Percentiles rank a stretch among this genome's conserved stretches.
phyloP scores from a whole-genome alignment of 2,329 filamentous ascomycete genomes.

The Fusarium napiforme region DNA sequence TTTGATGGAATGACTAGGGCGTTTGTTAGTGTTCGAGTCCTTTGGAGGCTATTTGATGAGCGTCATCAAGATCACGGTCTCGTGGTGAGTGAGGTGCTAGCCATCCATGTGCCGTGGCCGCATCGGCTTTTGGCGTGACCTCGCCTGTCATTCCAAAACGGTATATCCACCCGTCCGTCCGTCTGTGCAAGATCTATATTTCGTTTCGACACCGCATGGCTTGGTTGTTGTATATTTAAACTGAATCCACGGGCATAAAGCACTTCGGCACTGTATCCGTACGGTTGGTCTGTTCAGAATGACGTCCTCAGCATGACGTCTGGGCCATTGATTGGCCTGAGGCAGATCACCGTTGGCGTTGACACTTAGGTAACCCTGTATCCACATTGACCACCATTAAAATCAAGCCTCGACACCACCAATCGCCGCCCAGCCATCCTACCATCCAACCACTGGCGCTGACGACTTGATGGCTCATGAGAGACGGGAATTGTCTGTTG shows the following conservation, averaged over 20 bases:
- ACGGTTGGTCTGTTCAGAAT: conserved; percentile 27
- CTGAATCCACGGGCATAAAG: conserved; percentile 29
- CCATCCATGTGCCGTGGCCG: conserved; percentile 25
- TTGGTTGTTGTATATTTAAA: conserved; percentile 14
- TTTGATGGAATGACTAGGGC: conserved; percentile 7
- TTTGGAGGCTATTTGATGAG: conserved; percentile 19
- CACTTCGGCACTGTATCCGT: conserved; percentile 13
- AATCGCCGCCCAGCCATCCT: conserved; percentile 28
- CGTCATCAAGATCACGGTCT: conserved; percentile 16
- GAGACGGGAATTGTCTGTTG: conserved; percentile 20
- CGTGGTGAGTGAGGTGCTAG: conserved; percentile 9
- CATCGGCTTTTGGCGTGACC: conserved; percentile 28
- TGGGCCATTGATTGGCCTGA: conserved; percentile 28
- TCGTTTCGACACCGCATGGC: conserved; percentile 5
- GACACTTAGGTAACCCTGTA: conserved; percentile 40
- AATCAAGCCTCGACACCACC: conserved; percentile 39
- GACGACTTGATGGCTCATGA: conserved; percentile 24
- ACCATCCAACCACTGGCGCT: conserved; percentile 30
- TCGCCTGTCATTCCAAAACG: conserved; percentile 31
- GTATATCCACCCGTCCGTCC: conserved; percentile 15
- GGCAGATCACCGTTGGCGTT: conserved; percentile 36
- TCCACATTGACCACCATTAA: conserved; percentile 36
- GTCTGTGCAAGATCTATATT: conserved; percentile 17
- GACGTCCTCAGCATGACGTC: conserved; percentile 44
- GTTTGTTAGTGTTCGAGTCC: conserved; percentile 20